Evolutionary conservation across 768 basidiomycete genomes (phyloP), one percentile per base, ranked within the genome.

Genomic region (Tubosaeta sp.): DNA sequence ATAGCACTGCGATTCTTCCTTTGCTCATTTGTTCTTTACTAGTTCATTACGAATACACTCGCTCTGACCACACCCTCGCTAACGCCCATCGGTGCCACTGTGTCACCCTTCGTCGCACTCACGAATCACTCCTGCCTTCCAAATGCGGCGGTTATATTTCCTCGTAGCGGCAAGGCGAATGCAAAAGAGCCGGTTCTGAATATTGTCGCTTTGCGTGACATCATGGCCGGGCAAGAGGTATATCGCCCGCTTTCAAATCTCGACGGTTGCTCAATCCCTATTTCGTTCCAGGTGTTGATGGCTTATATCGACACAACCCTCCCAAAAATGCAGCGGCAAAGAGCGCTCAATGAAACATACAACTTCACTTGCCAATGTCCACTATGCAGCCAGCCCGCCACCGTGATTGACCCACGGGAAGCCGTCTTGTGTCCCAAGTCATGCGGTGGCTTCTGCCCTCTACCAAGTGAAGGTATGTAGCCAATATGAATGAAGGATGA

Each of bases 41-140:
- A 98, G 94, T 94, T 97, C 64, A 81, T 83, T 10, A 89, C 90
- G 7, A 99, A 99, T 65, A 86, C 95, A 0, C 89, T 97, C 62
- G 87, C 94, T 0, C 71, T 96, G 10, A 86, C 92, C 1, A 80
- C 86, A 0, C 83, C 88, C 0, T 78, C 87, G 4, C 73, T 98
- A 14, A 78, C 81, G 2, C 87, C 94, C 0, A 74, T 97, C 31
- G 95, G 95, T 6, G 84, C 85, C 2, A 82, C 86, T n/a, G 77
- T 94, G 13, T 88, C 90, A 1, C 94, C 94, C 0, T 60, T 79
- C 0, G 71, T 86, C 4, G 94, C 94, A 0, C 73, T 96, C 11
- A 78, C 88, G 50, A 96, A 96, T 62, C 94, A 97, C 62, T 88
- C 87, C 0, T 94, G 93, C 62, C 76, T 81, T 19, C 90, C 91